These are phyloP conservation scores for Trichoderma cornu-damae DNA, from an alignment of 2,329 filamentous ascomycete species.

Conservation along the genomic window DNA sequence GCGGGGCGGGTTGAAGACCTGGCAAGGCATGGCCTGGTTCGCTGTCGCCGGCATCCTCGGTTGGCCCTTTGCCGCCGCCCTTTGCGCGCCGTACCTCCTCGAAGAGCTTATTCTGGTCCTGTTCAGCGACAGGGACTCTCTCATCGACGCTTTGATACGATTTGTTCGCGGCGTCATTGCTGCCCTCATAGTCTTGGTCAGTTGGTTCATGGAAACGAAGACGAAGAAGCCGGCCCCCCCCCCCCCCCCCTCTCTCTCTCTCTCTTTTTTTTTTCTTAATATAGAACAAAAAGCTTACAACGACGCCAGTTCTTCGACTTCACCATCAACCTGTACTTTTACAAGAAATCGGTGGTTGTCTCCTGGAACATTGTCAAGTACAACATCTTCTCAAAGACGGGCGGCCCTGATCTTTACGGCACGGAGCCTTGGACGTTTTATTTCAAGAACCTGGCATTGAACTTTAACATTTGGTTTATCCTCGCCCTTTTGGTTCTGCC, in stretches of 20 bases:
- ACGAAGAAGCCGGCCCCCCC: too few species aligned
- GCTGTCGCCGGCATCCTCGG: conserved; percentile 78
- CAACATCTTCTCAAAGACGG: conserved; percentile 80
- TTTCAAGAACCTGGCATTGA: conserved; percentile 80
- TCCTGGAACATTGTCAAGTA: conserved; percentile 93
- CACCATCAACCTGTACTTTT: conserved; percentile 75
- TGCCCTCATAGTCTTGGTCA: conserved; percentile 64
- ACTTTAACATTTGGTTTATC: conserved; percentile 93
- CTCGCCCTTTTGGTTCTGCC: conserved; percentile 72
- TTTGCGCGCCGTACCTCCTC: conserved; percentile 72
- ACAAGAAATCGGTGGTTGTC: conserved; percentile 70
- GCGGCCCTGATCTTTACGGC: conserved; percentile 87
- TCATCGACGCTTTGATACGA: conserved; percentile 56
- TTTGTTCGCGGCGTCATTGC: conserved; percentile 63
- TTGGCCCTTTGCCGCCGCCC: conserved; percentile 87
- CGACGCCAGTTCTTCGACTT: conserved; percentile 60
- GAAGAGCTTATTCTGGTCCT: conserved; percentile 64
- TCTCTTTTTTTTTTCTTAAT: not conserved
- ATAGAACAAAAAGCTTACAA: not conserved
- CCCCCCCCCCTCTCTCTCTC: too few species aligned
- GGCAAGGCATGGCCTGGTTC: conserved; percentile 85
- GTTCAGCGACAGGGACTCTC: conserved; percentile 51
- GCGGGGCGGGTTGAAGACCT: conserved; percentile 71
- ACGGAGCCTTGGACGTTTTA: conserved; percentile 98
- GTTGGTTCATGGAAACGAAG: conserved; percentile 33